These are phyloP conservation scores for Boletales sp. DNA, from an alignment of 768 basidiomycete genomes.

Conservation along the genomic window DNA sequence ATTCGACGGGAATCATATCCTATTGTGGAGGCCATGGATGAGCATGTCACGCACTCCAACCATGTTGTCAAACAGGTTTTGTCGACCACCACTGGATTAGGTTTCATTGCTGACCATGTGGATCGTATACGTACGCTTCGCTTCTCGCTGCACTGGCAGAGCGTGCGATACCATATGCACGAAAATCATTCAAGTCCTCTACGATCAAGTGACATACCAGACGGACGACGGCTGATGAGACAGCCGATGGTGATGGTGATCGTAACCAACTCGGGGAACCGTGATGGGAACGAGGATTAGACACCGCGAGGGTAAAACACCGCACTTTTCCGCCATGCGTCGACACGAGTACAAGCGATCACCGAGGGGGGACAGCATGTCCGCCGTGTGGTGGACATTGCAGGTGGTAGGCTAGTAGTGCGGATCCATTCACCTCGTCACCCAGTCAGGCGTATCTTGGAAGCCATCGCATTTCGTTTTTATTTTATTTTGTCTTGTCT, in stretches of 20 bases:
- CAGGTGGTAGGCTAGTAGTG: slow-evolving; percentile 1
- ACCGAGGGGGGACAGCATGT: slow-evolving; percentile 9
- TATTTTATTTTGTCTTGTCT: slow-evolving; percentile 1
- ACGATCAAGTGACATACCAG: slow-evolving; percentile 22
- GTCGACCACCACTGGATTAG: slow-evolving; percentile 35
- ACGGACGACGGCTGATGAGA: slow-evolving; percentile 3
- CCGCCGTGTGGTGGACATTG: slow-evolving; percentile 8
- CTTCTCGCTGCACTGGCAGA: slow-evolving; percentile 10
- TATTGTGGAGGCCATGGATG: slow-evolving; percentile 46
- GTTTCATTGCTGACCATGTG: slow-evolving; percentile 59
- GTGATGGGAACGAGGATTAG: slow-evolving; percentile 7
- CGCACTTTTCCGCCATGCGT: slow-evolving; percentile 21
- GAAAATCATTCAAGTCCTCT: slow-evolving; percentile 24
- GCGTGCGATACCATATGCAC: slow-evolving; percentile 2
- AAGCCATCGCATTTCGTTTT: slow-evolving; percentile 10
- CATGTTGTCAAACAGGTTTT: no score
- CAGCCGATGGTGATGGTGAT: slow-evolving; percentile 3
- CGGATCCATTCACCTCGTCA: slow-evolving; percentile 14
- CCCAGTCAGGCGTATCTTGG: slow-evolving; percentile 1
- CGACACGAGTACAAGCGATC: slow-evolving; percentile 6
- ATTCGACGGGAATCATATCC: slow-evolving; percentile 41
- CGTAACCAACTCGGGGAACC: slow-evolving; percentile 2
- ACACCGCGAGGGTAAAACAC: slow-evolving; percentile 13
- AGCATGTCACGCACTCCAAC: slow-evolving; percentile 20
- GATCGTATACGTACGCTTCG: slow-evolving; percentile 53